phyloP scores from a whole-genome alignment of 169 alveolate genomes.

The Cryptosporidium bovis region DNA sequence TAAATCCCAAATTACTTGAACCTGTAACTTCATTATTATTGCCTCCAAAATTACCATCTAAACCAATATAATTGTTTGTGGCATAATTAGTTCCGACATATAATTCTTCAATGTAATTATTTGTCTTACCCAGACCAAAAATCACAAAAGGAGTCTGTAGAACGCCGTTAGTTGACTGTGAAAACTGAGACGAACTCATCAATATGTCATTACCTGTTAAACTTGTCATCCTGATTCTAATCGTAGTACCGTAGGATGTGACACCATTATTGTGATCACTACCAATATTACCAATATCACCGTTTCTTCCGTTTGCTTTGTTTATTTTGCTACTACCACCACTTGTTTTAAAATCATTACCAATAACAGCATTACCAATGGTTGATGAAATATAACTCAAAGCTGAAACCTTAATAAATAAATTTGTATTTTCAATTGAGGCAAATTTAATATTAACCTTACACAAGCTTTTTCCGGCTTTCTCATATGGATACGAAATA shows the following conservation, averaged over 20 bases:
- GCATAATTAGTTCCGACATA: slow-evolving; percentile 79
- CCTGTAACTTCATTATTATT: background rate
- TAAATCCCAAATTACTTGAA: slow-evolving; percentile 14
- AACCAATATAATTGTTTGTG: background rate
- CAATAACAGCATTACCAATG: too few species aligned
- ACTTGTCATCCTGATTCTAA: slow-evolving; percentile 57
- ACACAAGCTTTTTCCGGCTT: background rate
- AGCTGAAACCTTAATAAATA: slow-evolving; percentile 38
- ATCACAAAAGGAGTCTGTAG: slow-evolving; percentile 79
- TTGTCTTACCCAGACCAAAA: slow-evolving; percentile 86
- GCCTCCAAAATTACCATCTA: background rate
- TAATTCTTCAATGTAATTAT: slow-evolving; percentile 87
- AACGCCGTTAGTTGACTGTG: slow-evolving; percentile 78
- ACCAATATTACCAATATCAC: background rate
- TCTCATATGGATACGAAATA: slow-evolving; percentile 72
- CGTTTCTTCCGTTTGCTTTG: background rate
- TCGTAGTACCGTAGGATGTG: slow-evolving; percentile 36
- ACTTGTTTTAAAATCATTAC: too few species aligned
- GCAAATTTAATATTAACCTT: slow-evolving; percentile 20
- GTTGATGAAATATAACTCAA: background rate
- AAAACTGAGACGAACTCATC: slow-evolving; percentile 76
- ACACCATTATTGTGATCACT: slow-evolving; percentile 13
- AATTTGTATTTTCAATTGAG: slow-evolving; percentile 20
- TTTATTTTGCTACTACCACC: too few species aligned
- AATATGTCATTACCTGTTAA: slow-evolving; percentile 34